Percentiles rank a stretch among this genome's conserved stretches.
These are phyloP conservation scores for Condylostoma magnum DNA, from an alignment of 169 alveolate species.

Conservation along the genomic window DNA sequence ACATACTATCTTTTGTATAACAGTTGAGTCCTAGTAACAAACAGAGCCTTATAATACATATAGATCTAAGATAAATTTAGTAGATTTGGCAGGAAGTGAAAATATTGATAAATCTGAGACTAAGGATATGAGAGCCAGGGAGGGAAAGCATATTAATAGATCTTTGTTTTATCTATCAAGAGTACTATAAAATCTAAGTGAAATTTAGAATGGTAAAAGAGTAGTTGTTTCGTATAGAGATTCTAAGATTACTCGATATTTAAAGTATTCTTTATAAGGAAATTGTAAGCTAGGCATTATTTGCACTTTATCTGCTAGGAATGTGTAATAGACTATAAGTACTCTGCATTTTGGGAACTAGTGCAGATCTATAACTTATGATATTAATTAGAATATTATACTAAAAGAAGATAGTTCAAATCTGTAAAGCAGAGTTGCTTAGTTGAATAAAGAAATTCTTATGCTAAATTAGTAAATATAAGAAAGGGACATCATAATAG, in stretches of 20 bases:
- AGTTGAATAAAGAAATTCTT: too few relatives aligned
- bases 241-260: constrained; percentile 62
- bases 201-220: constrained; percentile 38
- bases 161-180: constrained; percentile 53
- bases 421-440: too few relatives aligned
- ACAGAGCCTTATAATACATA: constrained; percentile 19
- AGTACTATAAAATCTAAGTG: constrained; percentile 51
- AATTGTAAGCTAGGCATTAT: constrained; percentile 62
- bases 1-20: constrained; percentile 67
- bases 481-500: too few relatives aligned
- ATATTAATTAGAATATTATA: too few relatives aligned
- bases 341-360: constrained; percentile 69
- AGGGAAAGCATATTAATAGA: constrained; percentile 64
- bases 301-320: constrained; percentile 48
- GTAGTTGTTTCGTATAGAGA: constrained; percentile 68
- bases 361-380: too few relatives aligned
- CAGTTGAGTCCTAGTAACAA: constrained; percentile 31
- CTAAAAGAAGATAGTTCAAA: too few relatives aligned
- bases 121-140: constrained; percentile 49
- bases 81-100: constrained; percentile 73
- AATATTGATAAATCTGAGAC: constrained; percentile 54
- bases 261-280: constrained; percentile 51
- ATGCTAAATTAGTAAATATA: too few relatives aligned
- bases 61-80: constrained; percentile 49
- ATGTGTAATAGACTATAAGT: constrained; percentile 56